Evolutionary conservation across 2,329 filamentous ascomycete species (phyloP).

Genomic region (Aspergillus sp.): DNA sequence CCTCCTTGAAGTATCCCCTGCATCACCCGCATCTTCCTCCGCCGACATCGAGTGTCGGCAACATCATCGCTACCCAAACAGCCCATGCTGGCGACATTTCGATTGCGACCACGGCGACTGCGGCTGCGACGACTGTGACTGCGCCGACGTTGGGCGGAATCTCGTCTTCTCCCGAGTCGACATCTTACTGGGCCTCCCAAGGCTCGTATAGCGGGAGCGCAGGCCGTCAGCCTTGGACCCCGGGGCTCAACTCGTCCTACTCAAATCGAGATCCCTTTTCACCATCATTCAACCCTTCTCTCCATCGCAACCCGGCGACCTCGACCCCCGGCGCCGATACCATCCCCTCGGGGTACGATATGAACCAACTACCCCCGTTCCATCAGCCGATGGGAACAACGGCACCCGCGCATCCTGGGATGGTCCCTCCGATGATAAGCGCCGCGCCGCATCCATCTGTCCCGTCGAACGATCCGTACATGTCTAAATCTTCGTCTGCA

Average conservation of each 20-base stretch:
- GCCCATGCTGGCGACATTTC: slow-evolving; percentile 52
- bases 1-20: slow-evolving; percentile 49
- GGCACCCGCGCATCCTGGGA: slow-evolving; percentile 49
- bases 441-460: slow-evolving; percentile 52
- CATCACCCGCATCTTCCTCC: slow-evolving; percentile 41
- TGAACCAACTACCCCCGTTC: slow-evolving; percentile 63
- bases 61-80: slow-evolving; percentile 63
- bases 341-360: slow-evolving; percentile 68
- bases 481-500: slow-evolving; percentile 53
- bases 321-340: slow-evolving; percentile 63
- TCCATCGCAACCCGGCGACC: slow-evolving; percentile 54
- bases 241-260: slow-evolving; percentile 40
- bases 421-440: slow-evolving; percentile 46
- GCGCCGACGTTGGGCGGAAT: slow-evolving; percentile 8
- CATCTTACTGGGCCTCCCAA: slow-evolving; percentile 62
- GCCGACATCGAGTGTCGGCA: slow-evolving; percentile 57
- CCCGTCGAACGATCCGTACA: slow-evolving; percentile 59
- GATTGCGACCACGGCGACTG: slow-evolving; percentile 33
- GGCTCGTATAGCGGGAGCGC: slow-evolving; percentile 56
- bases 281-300: slow-evolving; percentile 52
- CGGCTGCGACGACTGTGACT: slow-evolving; percentile 56
- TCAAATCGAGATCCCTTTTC: slow-evolving; percentile 57
- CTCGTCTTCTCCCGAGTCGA: slow-evolving; percentile 36
- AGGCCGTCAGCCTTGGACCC: slow-evolving; percentile 45
- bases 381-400: slow-evolving; percentile 57